These are phyloP conservation scores for Fusarium cicatricum DNA, from an alignment of 2,329 filamentous ascomycete genomes.

Conservation along the genomic window DNA sequence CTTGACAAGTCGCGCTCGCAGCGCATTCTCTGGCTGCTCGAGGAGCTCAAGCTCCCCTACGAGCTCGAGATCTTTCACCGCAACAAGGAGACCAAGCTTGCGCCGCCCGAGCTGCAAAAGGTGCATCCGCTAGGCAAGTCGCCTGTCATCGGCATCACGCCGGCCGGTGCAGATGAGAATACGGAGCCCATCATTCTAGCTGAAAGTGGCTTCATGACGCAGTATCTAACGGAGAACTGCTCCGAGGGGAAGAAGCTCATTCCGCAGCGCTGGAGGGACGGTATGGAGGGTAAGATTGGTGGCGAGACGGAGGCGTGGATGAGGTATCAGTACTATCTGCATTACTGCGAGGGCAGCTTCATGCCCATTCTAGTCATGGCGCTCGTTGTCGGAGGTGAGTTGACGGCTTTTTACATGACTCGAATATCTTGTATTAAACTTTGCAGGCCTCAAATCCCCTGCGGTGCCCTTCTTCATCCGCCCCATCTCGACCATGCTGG, in stretches of 20 bases:
- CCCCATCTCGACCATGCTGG: slow-evolving; percentile 58
- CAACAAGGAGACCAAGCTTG: slow-evolving; percentile 65
- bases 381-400: slow-evolving; percentile 65
- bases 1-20: slow-evolving; percentile 84
- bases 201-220: slow-evolving; percentile 81
- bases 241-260: slow-evolving; percentile 55
- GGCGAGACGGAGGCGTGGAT: slow-evolving; percentile 69
- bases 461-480: slow-evolving; percentile 62
- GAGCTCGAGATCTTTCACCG: slow-evolving; percentile 83
- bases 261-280: slow-evolving; percentile 63
- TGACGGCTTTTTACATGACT: too few species aligned
- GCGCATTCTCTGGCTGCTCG: slow-evolving; percentile 84
- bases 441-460: slow-evolving; percentile 54
- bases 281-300: slow-evolving; percentile 64
- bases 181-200: slow-evolving; percentile 70
- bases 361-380: slow-evolving; percentile 75
- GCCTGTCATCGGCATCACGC: slow-evolving; percentile 75
- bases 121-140: slow-evolving; percentile 89
- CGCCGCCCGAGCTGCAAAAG: slow-evolving; percentile 77
- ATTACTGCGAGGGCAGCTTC: slow-evolving; percentile 85
- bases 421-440: neutral
- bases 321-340: slow-evolving; percentile 74
- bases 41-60: slow-evolving; percentile 82
- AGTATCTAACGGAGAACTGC: slow-evolving; percentile 80
- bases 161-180: slow-evolving; percentile 43